These are phyloP conservation scores for Claviceps cyperi DNA, from an alignment of 2,329 filamentous ascomycete species.

Conservation along the genomic window DNA sequence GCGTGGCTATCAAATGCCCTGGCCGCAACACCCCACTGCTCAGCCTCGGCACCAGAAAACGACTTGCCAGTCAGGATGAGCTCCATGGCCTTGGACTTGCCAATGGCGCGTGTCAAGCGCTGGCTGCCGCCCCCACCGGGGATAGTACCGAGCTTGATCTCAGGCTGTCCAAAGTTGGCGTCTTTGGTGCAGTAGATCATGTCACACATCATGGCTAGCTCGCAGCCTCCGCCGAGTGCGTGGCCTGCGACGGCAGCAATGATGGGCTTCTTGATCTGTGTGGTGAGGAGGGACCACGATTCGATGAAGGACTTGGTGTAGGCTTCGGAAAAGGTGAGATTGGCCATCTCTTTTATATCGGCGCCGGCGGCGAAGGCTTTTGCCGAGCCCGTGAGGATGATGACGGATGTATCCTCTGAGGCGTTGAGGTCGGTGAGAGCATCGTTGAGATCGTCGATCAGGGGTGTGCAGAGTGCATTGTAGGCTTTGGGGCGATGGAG, in stretches of 20 bases:
- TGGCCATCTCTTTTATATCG: conserved; percentile 98
- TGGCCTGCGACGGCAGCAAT: conserved; percentile 91
- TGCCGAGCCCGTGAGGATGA: conserved; percentile 76
- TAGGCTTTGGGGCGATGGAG: conserved; percentile 89
- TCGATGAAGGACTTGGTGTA: conserved; percentile 91
- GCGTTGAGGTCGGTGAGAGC: conserved; percentile 58
- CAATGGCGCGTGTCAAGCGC: conserved; percentile 67
- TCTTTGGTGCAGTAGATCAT: conserved; percentile 76
- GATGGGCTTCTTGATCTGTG: conserved; percentile 78
- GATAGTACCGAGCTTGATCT: conserved; percentile 88
- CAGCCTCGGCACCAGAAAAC: conserved; percentile 73
- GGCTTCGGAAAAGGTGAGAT: conserved; percentile 74
- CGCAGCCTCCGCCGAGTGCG: conserved; percentile 87
- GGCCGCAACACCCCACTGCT: conserved; percentile 80
- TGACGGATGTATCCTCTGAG: conserved; percentile 55
- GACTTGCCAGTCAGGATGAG: conserved; percentile 74
- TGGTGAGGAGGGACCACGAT: conserved; percentile 77
- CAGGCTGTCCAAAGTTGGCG: conserved; percentile 90
- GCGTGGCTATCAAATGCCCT: conserved; percentile 67
- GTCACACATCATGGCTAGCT: conserved; percentile 95
- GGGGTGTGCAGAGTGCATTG: conserved; percentile 81
- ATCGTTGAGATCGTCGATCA: conserved; percentile 79
- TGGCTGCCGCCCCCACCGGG: conserved; percentile 88
- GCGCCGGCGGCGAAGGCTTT: conserved; percentile 91
- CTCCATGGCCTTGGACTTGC: conserved; percentile 83